A percentile compares a stretch with the other conserved stretches of the same genome.
Conservation (phyloP, 345 rosid species). For the Combretum micranthum region DNA sequence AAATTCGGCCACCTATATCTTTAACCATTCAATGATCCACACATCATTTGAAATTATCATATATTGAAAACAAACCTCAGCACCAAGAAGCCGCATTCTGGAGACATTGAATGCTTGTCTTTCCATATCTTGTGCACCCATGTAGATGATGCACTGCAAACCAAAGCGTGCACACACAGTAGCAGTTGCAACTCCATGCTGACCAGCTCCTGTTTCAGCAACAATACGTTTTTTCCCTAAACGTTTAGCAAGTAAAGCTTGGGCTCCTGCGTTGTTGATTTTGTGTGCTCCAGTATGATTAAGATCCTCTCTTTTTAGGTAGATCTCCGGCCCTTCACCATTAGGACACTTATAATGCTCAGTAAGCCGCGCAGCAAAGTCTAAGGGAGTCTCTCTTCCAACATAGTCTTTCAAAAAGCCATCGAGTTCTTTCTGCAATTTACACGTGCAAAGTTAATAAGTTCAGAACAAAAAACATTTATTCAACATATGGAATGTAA, state of each 20-base stretch:
- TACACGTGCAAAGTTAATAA: too few relatives aligned
- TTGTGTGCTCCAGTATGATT: slow-evolving; percentile 95
- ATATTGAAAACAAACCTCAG: slow-evolving; percentile 48
- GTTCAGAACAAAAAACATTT: too few relatives aligned
- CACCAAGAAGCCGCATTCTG: slow-evolving; percentile 90
- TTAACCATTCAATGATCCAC: too few relatives aligned
- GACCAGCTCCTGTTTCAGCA: slow-evolving; percentile 96
- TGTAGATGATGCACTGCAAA: slow-evolving; percentile 68
- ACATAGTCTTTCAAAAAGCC: slow-evolving; percentile 89
- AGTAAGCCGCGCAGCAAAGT: slow-evolving; percentile 79
- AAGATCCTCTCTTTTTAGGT: slow-evolving; percentile 93
- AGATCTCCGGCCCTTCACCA: slow-evolving; percentile 81
- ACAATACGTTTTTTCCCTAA: slow-evolving; percentile 80
- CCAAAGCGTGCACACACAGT: slow-evolving; percentile 91
- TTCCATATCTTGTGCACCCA: slow-evolving; percentile 98
- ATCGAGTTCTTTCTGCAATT: slow-evolving; percentile 54
- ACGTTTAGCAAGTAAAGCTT: slow-evolving; percentile 80
- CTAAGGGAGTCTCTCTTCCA: slow-evolving; percentile 85
- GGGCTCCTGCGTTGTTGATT: slow-evolving; percentile 85
- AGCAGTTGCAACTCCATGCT: slow-evolving; percentile 97
- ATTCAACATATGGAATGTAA: too few relatives aligned
- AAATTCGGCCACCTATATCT: too few relatives aligned
- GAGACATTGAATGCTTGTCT: slow-evolving; percentile 87
- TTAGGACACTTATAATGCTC: slow-evolving; percentile 68
- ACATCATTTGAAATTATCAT: neutral